Evolutionary conservation across 805 yeast species (phyloP).

Genomic region (Cyberlindnera nakhonratchasimensis): DNA sequence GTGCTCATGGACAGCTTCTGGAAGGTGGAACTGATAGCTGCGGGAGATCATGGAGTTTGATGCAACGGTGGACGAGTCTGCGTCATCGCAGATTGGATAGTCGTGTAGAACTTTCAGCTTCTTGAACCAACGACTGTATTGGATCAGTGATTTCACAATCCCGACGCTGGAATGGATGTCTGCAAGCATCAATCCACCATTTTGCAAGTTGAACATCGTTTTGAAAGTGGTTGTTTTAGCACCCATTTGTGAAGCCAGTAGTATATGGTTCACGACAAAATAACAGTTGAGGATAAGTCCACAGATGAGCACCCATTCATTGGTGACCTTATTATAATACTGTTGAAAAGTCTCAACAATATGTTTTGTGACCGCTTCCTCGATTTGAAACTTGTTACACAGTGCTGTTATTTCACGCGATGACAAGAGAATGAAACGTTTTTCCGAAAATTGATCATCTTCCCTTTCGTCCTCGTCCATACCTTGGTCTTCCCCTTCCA

Average conservation of each 20-base stretch:
- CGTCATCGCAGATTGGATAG: constrained; percentile 23
- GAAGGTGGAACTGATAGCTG: constrained; percentile 22
- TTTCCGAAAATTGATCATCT: constrained; percentile 21
- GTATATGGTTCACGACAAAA: constrained; percentile 47
- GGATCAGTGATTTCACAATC: constrained; percentile 50
- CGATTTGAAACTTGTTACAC: constrained; percentile 64
- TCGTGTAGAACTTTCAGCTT: constrained; percentile 46
- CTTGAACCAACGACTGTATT: constrained; percentile 59
- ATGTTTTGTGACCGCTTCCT: constrained; percentile 46
- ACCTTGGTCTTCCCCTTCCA: too few species aligned
- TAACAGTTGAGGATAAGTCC: constrained; percentile 63
- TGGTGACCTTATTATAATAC: constrained; percentile 51
- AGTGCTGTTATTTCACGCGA: constrained; percentile 43
- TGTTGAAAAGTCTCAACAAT: constrained; percentile 48
- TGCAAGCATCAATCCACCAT: constrained; percentile 47
- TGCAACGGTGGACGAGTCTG: constrained; percentile 8
- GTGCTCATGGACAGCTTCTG: not conserved
- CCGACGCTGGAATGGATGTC: constrained; percentile 53
- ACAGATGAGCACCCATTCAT: constrained; percentile 67
- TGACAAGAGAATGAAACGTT: constrained; percentile 33
- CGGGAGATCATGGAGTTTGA: constrained; percentile 32
- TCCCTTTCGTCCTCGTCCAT: not conserved
- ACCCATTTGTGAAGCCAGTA: constrained; percentile 45
- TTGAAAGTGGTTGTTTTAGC: constrained; percentile 45
- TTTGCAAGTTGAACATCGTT: constrained; percentile 49